Evolutionary conservation across 345 rosid species (phyloP), one percentile per base, ranked within the genome.

Genomic region (Brassica nigra): DNA sequence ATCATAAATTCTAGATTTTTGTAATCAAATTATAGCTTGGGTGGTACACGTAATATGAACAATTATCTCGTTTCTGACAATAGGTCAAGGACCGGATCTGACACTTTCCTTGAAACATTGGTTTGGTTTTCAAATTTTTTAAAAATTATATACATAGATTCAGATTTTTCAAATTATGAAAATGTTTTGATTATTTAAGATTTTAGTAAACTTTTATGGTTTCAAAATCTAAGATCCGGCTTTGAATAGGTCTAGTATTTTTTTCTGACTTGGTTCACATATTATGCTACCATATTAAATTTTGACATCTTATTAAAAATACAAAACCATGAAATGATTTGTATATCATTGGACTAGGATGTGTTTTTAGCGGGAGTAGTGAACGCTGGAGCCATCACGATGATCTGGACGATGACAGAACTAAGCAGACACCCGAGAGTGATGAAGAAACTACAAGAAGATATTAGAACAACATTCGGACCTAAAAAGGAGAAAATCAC

Each of bases 361-460:
- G 76, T 87, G 14, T 87, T 88, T 76, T 18, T 87, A 62, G 92
- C 76, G 9, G 92, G 91, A 73, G 62, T 85, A n/a, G n/a, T n/a
- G 2, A 88, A 89, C 70, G 86, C 89, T 0, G 72, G 78, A 47
- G 83, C 90, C 10, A 63, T 82, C 44, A 75, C 84, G 0, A 65
- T 90, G 71, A 65, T 63, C 33, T 90, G 97, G 97, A 84, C 92
- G 7, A 86, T 91, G 89, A 77, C 97, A 18, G 92, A 88, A 80
- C 81, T 91, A 2, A 30, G 8, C 6, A 88, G 75, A 72, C 83
- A 85, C 4, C 89, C 89, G 14, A 83, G 81, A 71, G 68, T 85
- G 58, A 84, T 90, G 90, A 80, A 79, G 47, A 91, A 85, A 85
- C 86, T 82, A 2, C 92, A 87, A 71, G 85, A 81, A 5, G 88